Conservation (phyloP, 208 protist species). For the Trichomonas gallinae region DNA sequence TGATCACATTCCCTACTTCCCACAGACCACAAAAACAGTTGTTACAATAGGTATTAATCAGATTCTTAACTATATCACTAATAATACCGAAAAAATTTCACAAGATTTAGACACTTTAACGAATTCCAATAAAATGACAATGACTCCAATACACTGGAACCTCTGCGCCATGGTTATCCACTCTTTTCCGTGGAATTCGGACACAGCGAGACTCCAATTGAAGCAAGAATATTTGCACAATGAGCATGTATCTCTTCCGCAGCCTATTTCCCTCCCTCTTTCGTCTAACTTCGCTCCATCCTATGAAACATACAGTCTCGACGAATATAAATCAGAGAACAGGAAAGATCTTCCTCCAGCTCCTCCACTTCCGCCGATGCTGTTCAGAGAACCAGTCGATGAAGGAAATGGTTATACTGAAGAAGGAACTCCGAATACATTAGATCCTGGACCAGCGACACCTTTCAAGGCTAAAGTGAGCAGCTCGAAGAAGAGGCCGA, state of each 20-base stretch:
- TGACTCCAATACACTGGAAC: background rate
- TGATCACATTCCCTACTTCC: background rate
- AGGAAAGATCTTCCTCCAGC: background rate
- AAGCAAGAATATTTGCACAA: background rate
- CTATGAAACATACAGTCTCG: background rate
- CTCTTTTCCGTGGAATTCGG: background rate
- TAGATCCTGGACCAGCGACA: background rate
- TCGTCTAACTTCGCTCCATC: background rate
- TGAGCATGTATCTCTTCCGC: background rate
- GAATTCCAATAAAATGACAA: background rate
- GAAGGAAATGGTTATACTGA: background rate
- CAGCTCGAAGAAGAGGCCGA: background rate
- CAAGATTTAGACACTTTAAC: background rate
- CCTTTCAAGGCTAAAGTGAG: background rate
- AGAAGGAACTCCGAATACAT: background rate
- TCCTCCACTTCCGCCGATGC: background rate
- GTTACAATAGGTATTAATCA: background rate
- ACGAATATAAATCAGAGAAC: background rate
- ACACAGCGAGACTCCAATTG: background rate
- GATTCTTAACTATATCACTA: background rate
- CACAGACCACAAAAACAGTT: background rate
- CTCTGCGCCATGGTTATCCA: background rate
- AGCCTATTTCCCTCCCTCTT: background rate
- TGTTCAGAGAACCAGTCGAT: background rate
- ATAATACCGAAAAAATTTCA: background rate